phyloP scores from a whole-genome alignment of 345 rosid genomes.

The Viola odorata region DNA sequence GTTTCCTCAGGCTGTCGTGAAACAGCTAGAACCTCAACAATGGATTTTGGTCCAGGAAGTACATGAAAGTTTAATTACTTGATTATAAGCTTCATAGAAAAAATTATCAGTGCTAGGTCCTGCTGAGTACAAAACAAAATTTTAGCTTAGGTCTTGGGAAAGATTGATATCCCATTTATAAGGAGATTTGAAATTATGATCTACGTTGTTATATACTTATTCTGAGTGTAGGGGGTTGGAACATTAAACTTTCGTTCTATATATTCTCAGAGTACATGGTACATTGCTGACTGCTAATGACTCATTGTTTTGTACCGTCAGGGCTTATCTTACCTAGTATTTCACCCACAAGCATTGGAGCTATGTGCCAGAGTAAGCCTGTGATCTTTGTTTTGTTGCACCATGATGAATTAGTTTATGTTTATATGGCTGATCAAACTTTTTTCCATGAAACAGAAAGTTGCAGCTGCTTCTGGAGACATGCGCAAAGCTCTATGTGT shows the following conservation, averaged over 20 bases:
- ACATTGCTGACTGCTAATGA: neutral
- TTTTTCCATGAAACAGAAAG: constrained; percentile 50
- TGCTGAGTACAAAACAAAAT: no score
- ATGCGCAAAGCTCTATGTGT: constrained; percentile 88
- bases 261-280: neutral
- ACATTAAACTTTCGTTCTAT: neutral
- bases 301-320: constrained; percentile 26
- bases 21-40: no score
- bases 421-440: constrained; percentile 1
- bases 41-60: no score
- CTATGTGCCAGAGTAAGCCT: constrained; percentile 88
- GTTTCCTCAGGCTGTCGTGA: no score
- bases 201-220: no score
- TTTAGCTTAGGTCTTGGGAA: no score
- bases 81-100: no score
- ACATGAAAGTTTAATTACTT: no score
- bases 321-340: constrained; percentile 55
- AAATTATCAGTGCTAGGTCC: no score
- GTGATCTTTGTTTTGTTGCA: neutral
- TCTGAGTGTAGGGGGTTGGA: no score
- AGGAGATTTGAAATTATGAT: no score
- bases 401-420: constrained; percentile 1
- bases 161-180: no score
- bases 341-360: constrained; percentile 80
- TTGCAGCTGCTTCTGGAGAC: constrained; percentile 93